Conservation (phyloP, 83 land plant genomes). For the Diphasiastrum complanatum region DNA sequence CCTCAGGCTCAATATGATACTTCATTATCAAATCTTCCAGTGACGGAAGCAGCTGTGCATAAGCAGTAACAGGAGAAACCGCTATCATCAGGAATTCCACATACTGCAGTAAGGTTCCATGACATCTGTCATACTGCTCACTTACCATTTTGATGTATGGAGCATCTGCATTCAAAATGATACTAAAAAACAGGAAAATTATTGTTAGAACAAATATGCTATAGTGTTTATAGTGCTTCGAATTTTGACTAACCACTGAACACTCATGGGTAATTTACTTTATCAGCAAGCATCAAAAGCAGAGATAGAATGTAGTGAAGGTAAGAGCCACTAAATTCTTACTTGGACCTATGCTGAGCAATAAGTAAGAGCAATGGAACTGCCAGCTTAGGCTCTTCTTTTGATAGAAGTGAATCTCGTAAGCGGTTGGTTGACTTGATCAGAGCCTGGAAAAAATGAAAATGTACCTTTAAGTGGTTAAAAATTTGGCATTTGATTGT, state of each 20-base stretch:
- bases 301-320: too few relatives aligned
- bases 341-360: slow-evolving; percentile 95
- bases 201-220: too few relatives aligned
- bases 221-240: too few relatives aligned
- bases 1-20: slow-evolving; percentile 98
- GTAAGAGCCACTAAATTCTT: slow-evolving; percentile 21
- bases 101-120: slow-evolving; percentile 91
- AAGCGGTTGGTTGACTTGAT: slow-evolving; percentile 84
- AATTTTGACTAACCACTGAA: too few relatives aligned
- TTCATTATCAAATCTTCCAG: slow-evolving; percentile 72
- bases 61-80: slow-evolving; percentile 55
- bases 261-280: too few relatives aligned
- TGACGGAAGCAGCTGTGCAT: slow-evolving; percentile 84
- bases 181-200: slow-evolving; percentile 59
- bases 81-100: slow-evolving; percentile 92
- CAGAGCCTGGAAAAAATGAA: slow-evolving; percentile 50
- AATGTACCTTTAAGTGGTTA: neutral
- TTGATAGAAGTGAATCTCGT: slow-evolving; percentile 80
- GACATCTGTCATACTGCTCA: slow-evolving; percentile 95
- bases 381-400: slow-evolving; percentile 93
- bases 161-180: slow-evolving; percentile 76
- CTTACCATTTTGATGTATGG: slow-evolving; percentile 96
- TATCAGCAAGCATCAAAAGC: too few relatives aligned
- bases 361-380: slow-evolving; percentile 83
- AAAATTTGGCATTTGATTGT: too few relatives aligned